Conservation (phyloP, 345 rosid species). For the Populus simonii region DNA sequence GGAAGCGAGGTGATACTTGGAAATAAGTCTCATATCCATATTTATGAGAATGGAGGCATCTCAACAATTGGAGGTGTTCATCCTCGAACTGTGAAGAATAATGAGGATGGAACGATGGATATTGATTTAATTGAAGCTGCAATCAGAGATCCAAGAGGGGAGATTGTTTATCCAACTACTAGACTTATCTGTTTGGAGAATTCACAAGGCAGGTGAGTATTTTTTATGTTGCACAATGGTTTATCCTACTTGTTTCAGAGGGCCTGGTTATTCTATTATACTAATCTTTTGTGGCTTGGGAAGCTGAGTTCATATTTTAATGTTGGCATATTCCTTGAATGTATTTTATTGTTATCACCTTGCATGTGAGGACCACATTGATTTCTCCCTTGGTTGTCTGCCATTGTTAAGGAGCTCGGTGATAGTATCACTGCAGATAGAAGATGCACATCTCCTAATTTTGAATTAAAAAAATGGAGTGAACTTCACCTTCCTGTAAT, state of each 20-base stretch:
- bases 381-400: background rate
- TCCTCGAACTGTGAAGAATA: slow-evolving; percentile 72
- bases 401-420: background rate
- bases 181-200: slow-evolving; percentile 92
- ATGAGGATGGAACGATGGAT: slow-evolving; percentile 80
- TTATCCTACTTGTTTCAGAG: background rate
- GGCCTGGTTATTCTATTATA: background rate
- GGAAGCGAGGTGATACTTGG: slow-evolving; percentile 98
- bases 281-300: background rate
- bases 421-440: background rate
- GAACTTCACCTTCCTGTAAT: background rate
- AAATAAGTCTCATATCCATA: slow-evolving; percentile 70
- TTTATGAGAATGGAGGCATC: slow-evolving; percentile 84
- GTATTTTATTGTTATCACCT: no score
- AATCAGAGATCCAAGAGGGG: slow-evolving; percentile 65
- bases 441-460: background rate
- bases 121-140: slow-evolving; percentile 68
- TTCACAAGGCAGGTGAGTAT: slow-evolving; percentile 79
- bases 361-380: background rate
- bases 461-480: background rate
- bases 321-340: background rate
- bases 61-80: slow-evolving; percentile 90
- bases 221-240: background rate
- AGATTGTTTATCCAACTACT: slow-evolving; percentile 72
- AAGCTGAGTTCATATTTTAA: background rate